Evolutionary conservation across 495 filamentous ascomycete genomes (phyloP).

Genomic region (Talaromyces trachyspermus): DNA sequence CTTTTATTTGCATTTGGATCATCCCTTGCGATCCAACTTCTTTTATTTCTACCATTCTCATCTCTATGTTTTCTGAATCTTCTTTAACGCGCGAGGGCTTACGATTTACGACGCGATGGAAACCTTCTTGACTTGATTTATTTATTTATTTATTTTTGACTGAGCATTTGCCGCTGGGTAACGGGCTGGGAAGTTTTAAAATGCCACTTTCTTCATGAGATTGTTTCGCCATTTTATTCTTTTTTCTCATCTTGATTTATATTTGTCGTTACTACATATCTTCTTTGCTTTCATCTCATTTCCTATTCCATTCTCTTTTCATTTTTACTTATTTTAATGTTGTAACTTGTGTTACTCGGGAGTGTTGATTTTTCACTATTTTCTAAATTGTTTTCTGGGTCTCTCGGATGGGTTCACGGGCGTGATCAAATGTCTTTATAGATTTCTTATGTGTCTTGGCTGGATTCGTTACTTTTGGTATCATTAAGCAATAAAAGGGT

Average conservation of each 20-base stretch:
- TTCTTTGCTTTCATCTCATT: neutral
- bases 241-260: neutral
- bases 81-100: neutral
- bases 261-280: neutral
- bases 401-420: too few relatives aligned
- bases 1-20: too few relatives aligned
- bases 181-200: neutral
- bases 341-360: too few relatives aligned
- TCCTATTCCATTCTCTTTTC: neutral
- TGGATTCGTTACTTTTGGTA: neutral
- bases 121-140: neutral
- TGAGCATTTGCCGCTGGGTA: neutral
- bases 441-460: too few relatives aligned
- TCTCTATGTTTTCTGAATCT: neutral
- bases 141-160: neutral
- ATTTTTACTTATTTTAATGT: too few relatives aligned
- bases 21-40: too few relatives aligned
- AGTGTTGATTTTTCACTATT: too few relatives aligned
- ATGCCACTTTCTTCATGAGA: neutral
- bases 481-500: constrained; percentile 3
- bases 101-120: constrained; percentile 5
- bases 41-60: neutral
- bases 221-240: neutral
- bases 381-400: too few relatives aligned
- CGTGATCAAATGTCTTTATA: too few relatives aligned